Evolutionary conservation across 441 rosid genomes (phyloP).

Genomic region (Croton laevigatus): DNA sequence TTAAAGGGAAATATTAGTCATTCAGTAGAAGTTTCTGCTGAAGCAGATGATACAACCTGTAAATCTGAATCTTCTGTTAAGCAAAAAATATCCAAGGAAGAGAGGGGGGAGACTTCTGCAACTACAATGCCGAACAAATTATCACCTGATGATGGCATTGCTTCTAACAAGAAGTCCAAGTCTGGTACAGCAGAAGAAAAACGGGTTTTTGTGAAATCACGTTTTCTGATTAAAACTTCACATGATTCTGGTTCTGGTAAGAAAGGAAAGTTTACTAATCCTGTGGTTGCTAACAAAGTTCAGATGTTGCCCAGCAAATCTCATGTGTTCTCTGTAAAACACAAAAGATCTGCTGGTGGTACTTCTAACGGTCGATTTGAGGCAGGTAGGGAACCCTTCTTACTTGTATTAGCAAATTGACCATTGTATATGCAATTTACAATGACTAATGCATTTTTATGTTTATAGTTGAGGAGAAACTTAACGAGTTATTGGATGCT

Average conservation of each 20-base stretch:
- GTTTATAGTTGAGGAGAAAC: constrained; percentile 89
- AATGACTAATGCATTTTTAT: constrained; percentile 20
- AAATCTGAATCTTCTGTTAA: constrained; percentile 33
- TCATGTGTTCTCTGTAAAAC: constrained; percentile 48
- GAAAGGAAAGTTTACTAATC: constrained; percentile 54
- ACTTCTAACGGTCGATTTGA: constrained; percentile 60
- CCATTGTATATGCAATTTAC: background rate
- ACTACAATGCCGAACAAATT: constrained; percentile 29
- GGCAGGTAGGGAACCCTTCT: constrained; percentile 54
- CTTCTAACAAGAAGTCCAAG: constrained; percentile 42
- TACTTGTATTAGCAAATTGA: background rate
- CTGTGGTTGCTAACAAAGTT: constrained; percentile 48
- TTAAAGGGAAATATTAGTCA: constrained; percentile 28
- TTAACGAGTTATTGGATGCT: constrained; percentile 89
- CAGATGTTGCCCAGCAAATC: constrained; percentile 48
- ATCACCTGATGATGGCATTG: constrained; percentile 40
- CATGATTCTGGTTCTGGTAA: constrained; percentile 42
- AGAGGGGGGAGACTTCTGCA: constrained; percentile 30
- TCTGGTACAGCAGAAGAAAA: constrained; percentile 42
- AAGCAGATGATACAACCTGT: constrained; percentile 32
- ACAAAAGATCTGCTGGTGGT: constrained; percentile 57
- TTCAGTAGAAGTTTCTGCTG: constrained; percentile 26
- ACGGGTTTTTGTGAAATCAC: constrained; percentile 48
- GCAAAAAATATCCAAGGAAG: constrained; percentile 40
- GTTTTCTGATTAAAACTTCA: constrained; percentile 58